Percentiles rank a stretch among this genome's conserved stretches.
Evolutionary conservation across 2,329 filamentous ascomycete genomes (phyloP).

Genomic region (Madurella fahalii): DNA sequence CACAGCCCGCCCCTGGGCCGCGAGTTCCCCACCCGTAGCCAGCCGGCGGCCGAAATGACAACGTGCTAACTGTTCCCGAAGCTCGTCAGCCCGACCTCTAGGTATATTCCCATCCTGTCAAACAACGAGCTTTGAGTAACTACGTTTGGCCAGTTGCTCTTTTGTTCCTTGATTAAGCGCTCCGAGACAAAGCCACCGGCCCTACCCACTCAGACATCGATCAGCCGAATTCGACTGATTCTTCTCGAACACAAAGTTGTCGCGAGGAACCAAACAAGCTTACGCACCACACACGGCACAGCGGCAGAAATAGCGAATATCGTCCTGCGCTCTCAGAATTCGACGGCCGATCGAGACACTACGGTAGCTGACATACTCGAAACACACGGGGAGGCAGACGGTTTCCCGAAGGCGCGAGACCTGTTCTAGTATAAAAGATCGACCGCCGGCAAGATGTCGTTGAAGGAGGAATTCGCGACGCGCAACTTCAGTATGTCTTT

Average conservation of each 20-base stretch:
- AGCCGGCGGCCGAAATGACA: conserved; percentile 14
- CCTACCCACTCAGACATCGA: not conserved
- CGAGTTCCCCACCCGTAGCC: conserved; percentile 5
- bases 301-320: not conserved
- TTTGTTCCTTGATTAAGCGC: not conserved
- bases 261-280: not conserved
- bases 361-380: not conserved
- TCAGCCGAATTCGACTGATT: not conserved
- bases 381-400: not conserved
- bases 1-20: conserved; percentile 8
- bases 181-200: not conserved
- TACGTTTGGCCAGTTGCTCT: not conserved
- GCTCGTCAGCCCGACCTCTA: not conserved
- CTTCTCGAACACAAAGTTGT: not conserved
- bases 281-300: not conserved
- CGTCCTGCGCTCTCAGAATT: not conserved
- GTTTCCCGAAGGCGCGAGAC: not conserved
- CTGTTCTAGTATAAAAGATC: not conserved
- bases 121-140: not conserved
- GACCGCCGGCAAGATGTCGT: conserved; percentile 54
- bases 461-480: conserved; percentile 68
- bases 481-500: conserved; percentile 66
- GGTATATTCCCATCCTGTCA: not conserved
- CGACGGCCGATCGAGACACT: not conserved
- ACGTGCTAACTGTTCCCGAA: conserved; percentile 15